A percentile compares a stretch with the other conserved stretches of the same genome.
phyloP scores from a whole-genome alignment of 139 green algal genomes.

The Coelastrella sp. region DNA sequence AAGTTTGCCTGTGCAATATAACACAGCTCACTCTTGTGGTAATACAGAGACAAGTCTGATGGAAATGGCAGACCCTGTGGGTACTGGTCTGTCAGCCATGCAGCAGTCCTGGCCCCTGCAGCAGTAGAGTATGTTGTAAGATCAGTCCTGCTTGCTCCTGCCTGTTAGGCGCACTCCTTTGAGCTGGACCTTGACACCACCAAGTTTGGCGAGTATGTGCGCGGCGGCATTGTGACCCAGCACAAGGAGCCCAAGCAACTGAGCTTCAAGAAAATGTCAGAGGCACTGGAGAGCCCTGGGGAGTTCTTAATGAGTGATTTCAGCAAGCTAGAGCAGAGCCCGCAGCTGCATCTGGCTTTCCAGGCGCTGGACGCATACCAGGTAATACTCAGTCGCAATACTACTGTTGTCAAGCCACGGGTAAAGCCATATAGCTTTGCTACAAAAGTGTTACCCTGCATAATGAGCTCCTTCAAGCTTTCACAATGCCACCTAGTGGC shows the following conservation, averaged over 20 bases:
- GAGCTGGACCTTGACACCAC: conserved; percentile 93
- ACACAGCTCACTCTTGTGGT: too few relatives aligned
- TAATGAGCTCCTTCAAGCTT: too few relatives aligned
- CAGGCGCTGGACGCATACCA: conserved; percentile 92
- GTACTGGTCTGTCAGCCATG: too few relatives aligned
- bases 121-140: not conserved
- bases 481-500: too few relatives aligned
- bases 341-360: conserved; percentile 93
- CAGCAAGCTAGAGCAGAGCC: conserved; percentile 93
- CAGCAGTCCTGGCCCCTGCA: not conserved
- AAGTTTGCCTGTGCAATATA: too few relatives aligned
- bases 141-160: too few relatives aligned
- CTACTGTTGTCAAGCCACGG: too few relatives aligned
- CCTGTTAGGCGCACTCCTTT: conserved; percentile 87
- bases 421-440: too few relatives aligned
- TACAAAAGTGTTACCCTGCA: too few relatives aligned
- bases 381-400: conserved; percentile 8
- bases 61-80: too few relatives aligned
- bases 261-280: conserved; percentile 81
- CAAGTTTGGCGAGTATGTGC: conserved; percentile 74
- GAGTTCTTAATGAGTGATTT: conserved; percentile 98
- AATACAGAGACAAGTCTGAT: too few relatives aligned
- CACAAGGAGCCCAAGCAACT: conserved; percentile 91
- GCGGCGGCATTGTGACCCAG: conserved; percentile 92
- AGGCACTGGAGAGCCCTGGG: conserved; percentile 83